Base-by-base conservation (phyloP, 2,329 filamentous ascomycete species). In the Sarocladiaceae sp. region DNA sequence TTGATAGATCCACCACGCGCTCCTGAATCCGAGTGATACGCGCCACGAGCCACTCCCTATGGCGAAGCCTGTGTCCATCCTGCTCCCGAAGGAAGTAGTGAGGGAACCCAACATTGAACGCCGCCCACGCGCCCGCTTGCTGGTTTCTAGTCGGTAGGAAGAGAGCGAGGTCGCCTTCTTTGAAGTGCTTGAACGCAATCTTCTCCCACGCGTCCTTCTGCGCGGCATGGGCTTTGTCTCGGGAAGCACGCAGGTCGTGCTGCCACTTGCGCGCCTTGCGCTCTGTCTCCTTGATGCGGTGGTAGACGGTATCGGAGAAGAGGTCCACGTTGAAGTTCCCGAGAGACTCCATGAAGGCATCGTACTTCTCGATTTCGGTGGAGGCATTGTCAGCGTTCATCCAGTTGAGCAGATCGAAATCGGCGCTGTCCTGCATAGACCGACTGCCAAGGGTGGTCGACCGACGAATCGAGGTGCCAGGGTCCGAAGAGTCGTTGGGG, bases 11-110 rank as follows among this genome's bases (percentile, higher is more conserved):
- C 0, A 99, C 94, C 3, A 97, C 87, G 3, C 91, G 87, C 66
- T 97, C 90, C 71, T 97, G 90, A 20, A 97, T 84, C 57, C 90
- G 90, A 12, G 85, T 85, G 54, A 99, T 97, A 15, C 94, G 86
- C 8, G 94, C 94, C 7, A 99, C 86, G n/a, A 99, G 83, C 91
- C 94, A 99, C 65, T 99, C 94, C 31, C 93, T 82, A 46, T 84
- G 86, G 26, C 86, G 83, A 5, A 99, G 75, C 55, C 90, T 86
- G 69, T 99, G 95, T 1, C 79, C 80, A 60, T 97, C 93, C 66
- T 95, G 88, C 68, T 99, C 94, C 31, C 91, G 88, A 2, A 99
- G 78, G 72, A 99, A 99, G 72, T 94, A 97, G 67, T 99, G 94
- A 8, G 94, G 94, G 55, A 93, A 96, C 1, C 92, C 93, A 28